These are phyloP conservation scores for Phytophthora constricta DNA, from an alignment of 352 stramenopile species.

Conservation along the genomic window DNA sequence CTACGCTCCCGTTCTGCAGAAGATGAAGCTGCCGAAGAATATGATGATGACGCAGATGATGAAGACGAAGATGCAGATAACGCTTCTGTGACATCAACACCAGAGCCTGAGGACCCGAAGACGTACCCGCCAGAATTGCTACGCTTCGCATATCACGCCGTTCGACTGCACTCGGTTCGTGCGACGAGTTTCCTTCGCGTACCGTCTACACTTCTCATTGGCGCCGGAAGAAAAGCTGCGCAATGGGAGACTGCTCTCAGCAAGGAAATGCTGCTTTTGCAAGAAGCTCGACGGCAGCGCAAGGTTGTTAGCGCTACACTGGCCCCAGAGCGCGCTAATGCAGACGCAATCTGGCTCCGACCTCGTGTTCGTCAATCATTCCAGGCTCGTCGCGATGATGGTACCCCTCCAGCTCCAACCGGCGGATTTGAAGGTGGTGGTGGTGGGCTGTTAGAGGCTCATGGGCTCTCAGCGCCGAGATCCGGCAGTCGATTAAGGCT, in stretches of 20 bases:
- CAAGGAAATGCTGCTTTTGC: constrained; percentile 55
- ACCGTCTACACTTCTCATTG: constrained; percentile 43
- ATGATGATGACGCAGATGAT: constrained; percentile 9
- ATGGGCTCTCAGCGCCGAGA: constrained; percentile 45
- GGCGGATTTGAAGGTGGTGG: constrained; percentile 32
- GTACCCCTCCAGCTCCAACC: constrained; percentile 28
- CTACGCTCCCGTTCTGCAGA: constrained; percentile 15
- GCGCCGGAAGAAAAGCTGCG: constrained; percentile 22
- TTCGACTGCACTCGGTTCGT: constrained; percentile 62
- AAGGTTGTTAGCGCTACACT: constrained; percentile 33
- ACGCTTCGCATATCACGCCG: constrained; percentile 58
- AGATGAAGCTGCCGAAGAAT: constrained; percentile 4
- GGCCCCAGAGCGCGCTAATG: constrained; percentile 30
- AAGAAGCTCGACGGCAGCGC: constrained; percentile 61
- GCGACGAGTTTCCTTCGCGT: constrained; percentile 70
- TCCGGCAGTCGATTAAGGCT: constrained; percentile 63
- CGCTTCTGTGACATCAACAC: constrained; percentile 7
- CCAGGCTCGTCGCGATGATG: constrained; percentile 27
- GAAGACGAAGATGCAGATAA: constrained; percentile 23
- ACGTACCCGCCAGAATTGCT: constrained; percentile 54
- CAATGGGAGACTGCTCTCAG: constrained; percentile 58
- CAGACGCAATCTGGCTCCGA: constrained; percentile 44
- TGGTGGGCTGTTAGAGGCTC: constrained; percentile 19
- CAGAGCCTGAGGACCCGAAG: constrained; percentile 13
- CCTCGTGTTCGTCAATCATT: constrained; percentile 36